Conservation (phyloP, 768 basidiomycete species). For the Suillus clintonianus region DNA sequence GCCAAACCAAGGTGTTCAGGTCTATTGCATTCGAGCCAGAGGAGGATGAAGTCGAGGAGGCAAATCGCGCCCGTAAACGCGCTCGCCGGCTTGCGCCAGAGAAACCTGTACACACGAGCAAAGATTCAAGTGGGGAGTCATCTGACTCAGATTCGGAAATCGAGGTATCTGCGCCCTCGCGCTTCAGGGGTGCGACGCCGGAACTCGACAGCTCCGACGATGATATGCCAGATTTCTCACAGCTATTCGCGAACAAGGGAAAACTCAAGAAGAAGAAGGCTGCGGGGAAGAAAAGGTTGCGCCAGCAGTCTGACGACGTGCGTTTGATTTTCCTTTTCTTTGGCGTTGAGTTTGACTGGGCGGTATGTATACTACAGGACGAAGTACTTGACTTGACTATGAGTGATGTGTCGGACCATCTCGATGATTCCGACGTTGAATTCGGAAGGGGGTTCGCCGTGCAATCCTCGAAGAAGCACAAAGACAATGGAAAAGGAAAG, state of each 20-base stretch:
- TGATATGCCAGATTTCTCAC: constrained; percentile 51
- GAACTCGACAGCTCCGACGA: constrained; percentile 48
- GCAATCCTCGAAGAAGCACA: background rate
- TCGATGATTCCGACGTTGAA: constrained; percentile 31
- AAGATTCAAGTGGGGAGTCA: background rate
- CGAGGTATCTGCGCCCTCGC: constrained; percentile 1
- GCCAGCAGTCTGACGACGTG: background rate
- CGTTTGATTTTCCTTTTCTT: background rate
- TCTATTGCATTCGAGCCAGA: constrained; percentile 70
- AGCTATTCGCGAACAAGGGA: constrained; percentile 35
- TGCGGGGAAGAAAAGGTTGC: background rate
- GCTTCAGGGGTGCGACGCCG: constrained; percentile 19
- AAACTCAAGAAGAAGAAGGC: constrained; percentile 28
- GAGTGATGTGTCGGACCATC: constrained; percentile 26
- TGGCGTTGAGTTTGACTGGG: background rate
- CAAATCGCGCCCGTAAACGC: constrained; percentile 36
- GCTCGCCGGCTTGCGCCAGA: constrained; percentile 11
- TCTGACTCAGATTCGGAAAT: constrained; percentile 12
- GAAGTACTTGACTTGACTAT: constrained; percentile 30
- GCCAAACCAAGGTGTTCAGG: constrained; percentile 54
- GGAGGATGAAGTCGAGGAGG: constrained; percentile 51
- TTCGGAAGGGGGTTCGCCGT: background rate
- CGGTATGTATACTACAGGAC: constrained; percentile 7
- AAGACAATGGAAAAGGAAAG: background rate
- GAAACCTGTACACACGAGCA: constrained; percentile 10